Conservation (phyloP, 177 flowering plant genomes). For the Vitis hybrid region DNA sequence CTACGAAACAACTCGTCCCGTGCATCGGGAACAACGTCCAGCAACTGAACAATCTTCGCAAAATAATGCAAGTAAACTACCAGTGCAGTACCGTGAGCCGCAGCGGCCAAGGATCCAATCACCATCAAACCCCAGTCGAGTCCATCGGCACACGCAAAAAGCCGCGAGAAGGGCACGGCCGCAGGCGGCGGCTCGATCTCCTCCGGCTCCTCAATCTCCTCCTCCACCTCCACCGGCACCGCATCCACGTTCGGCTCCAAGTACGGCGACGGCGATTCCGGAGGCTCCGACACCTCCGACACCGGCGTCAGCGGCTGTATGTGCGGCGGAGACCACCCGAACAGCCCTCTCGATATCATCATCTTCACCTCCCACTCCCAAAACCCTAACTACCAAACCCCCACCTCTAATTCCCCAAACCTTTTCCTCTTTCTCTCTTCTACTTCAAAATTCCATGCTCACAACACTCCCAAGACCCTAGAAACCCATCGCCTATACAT, state of each 20-base stretch:
- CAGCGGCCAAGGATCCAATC: constrained; percentile 93
- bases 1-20: constrained; percentile 41
- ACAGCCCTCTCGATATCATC: constrained; percentile 93
- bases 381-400: neutral
- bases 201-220: constrained; percentile 66
- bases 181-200: constrained; percentile 96
- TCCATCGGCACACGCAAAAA: constrained; percentile 88
- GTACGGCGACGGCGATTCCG: constrained; percentile 98
- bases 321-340: constrained; percentile 99
- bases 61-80: constrained; percentile 94
- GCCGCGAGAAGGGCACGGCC: constrained; percentile 83
- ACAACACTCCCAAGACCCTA: constrained; percentile 11
- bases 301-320: constrained; percentile 98
- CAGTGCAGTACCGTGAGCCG: constrained; percentile 92
- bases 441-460: neutral
- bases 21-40: constrained; percentile 3
- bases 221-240: constrained; percentile 57
- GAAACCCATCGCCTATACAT: neutral
- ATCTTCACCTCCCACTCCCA: constrained; percentile 27
- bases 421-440: constrained; percentile 5
- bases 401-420: neutral
- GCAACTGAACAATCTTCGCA: constrained; percentile 76
- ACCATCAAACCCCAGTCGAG: constrained; percentile 90
- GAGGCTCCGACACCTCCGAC: constrained; percentile 98
- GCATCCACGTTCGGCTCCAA: constrained; percentile 61